These are phyloP conservation scores for Cercospora beticola DNA, from an alignment of 2,329 filamentous ascomycete species.

Conservation along the genomic window DNA sequence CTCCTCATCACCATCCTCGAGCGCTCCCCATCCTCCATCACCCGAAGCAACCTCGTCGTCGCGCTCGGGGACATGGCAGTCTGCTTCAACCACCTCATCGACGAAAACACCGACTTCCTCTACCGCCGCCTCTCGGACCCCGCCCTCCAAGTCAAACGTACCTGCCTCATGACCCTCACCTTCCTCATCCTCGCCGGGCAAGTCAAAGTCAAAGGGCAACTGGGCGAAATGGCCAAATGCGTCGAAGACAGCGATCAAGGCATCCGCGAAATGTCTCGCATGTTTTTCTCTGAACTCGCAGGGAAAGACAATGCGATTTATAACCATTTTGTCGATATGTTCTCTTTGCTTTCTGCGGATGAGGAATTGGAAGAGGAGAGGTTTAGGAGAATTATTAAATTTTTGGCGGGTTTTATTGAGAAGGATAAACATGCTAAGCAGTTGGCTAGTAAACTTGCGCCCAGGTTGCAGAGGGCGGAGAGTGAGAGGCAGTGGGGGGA, in stretches of 20 bases:
- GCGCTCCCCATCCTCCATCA: slow-evolving; percentile 85
- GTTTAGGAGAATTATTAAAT: slow-evolving; percentile 83
- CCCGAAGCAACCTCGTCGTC: slow-evolving; percentile 93
- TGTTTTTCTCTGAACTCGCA: slow-evolving; percentile 98
- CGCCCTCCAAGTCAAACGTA: slow-evolving; percentile 89
- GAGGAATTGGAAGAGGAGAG: slow-evolving; percentile 77
- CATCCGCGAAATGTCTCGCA: slow-evolving; percentile 87
- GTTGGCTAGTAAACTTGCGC: slow-evolving; percentile 86
- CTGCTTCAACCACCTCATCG: slow-evolving; percentile 98
- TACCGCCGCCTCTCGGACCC: slow-evolving; percentile 89
- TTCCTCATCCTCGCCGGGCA: slow-evolving; percentile 96
- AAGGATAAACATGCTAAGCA: slow-evolving; percentile 99
- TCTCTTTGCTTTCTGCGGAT: slow-evolving; percentile 84
- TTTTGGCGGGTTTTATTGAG: slow-evolving; percentile 92
- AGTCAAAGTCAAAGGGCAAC: slow-evolving; percentile 98
- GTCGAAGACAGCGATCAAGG: slow-evolving; percentile 93
- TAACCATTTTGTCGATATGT: slow-evolving; percentile 99
- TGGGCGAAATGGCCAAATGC: slow-evolving; percentile 99
- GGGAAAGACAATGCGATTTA: slow-evolving; percentile 99
- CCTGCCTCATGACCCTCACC: slow-evolving; percentile 96
- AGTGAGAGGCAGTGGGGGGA: slow-evolving; percentile 97
- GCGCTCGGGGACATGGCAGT: slow-evolving; percentile 98
- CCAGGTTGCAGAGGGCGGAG: slow-evolving; percentile 79
- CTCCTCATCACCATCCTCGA: slow-evolving; percentile 98
- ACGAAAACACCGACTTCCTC: slow-evolving; percentile 97